These are phyloP conservation scores for Pseudonectria buxi DNA, from an alignment of 2,329 filamentous ascomycete genomes.

Conservation along the genomic window DNA sequence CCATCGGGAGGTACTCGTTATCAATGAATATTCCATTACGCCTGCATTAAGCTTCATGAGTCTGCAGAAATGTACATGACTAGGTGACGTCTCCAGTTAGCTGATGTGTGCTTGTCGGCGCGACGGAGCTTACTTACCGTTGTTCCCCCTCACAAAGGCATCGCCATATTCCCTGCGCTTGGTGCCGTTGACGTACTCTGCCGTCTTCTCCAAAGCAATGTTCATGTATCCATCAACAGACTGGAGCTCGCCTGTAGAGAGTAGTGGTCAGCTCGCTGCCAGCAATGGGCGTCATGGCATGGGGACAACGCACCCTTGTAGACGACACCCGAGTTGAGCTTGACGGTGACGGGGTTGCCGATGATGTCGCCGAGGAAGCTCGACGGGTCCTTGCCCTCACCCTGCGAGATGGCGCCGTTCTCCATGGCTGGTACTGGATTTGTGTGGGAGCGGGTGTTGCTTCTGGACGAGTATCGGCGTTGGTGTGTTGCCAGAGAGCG, in stretches of 20 bases:
- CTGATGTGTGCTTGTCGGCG: neutral
- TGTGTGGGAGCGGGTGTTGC: constrained; percentile 5
- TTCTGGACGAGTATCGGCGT: constrained; percentile 7
- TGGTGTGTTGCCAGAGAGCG: constrained; percentile 8
- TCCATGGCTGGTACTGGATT: constrained; percentile 51
- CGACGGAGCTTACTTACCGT: constrained; percentile 53
- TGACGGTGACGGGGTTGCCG: constrained; percentile 87
- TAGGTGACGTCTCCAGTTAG: constrained; percentile 23
- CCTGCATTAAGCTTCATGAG: constrained; percentile 28
- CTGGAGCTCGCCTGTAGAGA: constrained; percentile 71
- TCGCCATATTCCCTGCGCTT: constrained; percentile 83
- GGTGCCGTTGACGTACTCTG: constrained; percentile 81
- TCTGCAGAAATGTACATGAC: constrained; percentile 68
- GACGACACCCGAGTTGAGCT: constrained; percentile 96
- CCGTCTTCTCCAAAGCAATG: constrained; percentile 92
- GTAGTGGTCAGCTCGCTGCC: neutral
- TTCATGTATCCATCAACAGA: constrained; percentile 99
- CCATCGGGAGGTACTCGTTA: neutral
- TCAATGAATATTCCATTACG: constrained; percentile 13
- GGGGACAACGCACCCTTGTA: constrained; percentile 68
- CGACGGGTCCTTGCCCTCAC: constrained; percentile 84
- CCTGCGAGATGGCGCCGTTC: constrained; percentile 57
- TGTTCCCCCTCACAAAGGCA: constrained; percentile 93
- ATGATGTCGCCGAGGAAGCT: constrained; percentile 93
- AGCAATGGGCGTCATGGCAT: neutral